phyloP scores from a whole-genome alignment of 805 yeast genomes.

The Kuraishia molischiana region DNA sequence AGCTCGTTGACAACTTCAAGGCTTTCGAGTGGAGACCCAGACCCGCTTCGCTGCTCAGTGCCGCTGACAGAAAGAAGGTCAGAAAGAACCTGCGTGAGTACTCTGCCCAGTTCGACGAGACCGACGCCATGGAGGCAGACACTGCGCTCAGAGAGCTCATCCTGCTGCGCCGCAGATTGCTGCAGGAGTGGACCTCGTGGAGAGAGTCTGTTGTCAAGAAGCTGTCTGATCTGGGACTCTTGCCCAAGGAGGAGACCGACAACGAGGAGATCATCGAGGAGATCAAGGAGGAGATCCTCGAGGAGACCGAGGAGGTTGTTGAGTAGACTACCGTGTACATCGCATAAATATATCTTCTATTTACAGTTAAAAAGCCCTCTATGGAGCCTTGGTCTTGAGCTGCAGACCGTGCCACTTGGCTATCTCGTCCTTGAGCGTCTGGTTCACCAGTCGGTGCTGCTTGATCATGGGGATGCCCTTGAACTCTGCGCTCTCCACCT shows the following conservation, averaged over 20 bases:
- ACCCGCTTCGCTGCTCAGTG: slow-evolving; percentile 68
- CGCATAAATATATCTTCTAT: neutral
- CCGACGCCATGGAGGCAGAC: slow-evolving; percentile 92
- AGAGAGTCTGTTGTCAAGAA: slow-evolving; percentile 42
- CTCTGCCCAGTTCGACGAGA: slow-evolving; percentile 88
- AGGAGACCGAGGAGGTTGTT: slow-evolving; percentile 31
- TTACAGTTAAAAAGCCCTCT: slow-evolving; percentile 5
- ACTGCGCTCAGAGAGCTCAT: slow-evolving; percentile 87
- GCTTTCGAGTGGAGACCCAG: slow-evolving; percentile 97
- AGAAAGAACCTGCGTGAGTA: slow-evolving; percentile 83
- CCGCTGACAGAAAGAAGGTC: slow-evolving; percentile 80
- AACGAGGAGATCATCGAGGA: slow-evolving; percentile 58
- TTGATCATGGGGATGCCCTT: slow-evolving; percentile 77
- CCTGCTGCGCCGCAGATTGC: slow-evolving; percentile 67
- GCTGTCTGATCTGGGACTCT: slow-evolving; percentile 36
- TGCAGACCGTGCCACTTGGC: slow-evolving; percentile 93
- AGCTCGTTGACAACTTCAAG: slow-evolving; percentile 71
- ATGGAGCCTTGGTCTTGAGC: slow-evolving; percentile 57
- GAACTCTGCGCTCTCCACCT: slow-evolving; percentile 62
- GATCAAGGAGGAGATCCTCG: slow-evolving; percentile 63
- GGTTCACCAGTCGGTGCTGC: slow-evolving; percentile 87
- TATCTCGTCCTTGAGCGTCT: slow-evolving; percentile 73
- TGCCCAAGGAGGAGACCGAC: slow-evolving; percentile 38
- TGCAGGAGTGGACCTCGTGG: slow-evolving; percentile 82
- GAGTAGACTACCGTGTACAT: slow-evolving; percentile 52